Evolutionary conservation across 305 asterid genomes (phyloP), one percentile per base, ranked within the genome.

Genomic region (Fraxinus xanthoxyloides): DNA sequence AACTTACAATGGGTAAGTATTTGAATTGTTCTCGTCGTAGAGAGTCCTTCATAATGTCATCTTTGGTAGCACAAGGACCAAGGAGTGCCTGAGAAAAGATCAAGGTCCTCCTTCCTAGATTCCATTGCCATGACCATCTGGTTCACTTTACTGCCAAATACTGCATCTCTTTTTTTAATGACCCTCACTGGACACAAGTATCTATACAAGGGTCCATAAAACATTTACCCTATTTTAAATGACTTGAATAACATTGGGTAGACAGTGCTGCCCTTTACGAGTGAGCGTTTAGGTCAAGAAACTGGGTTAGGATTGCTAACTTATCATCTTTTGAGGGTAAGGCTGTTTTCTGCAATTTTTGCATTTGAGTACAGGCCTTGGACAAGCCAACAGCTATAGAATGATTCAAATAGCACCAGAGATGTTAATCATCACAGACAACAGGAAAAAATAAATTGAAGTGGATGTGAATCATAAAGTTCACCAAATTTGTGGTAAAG

Each of bases 1-100:
- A 96, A 96, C 81, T 38, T 91, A 79, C 97, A 92, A 79, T 91
- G 97, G 97, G 95, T 89, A 82, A 82, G 92, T 78, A 31, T 67
- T 72, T 35, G 80, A 86, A 73, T 67, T 34, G 46, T 76, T 77
- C 61, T 21, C 67, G 76, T n/a, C 1, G 31, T 46, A 31, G 70
- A 65, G 35, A 12, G 35, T 26, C 21, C 34, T 67, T 67, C 31
- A 28, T 10, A 10, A 5, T 67, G 74, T 28, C 74, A 67, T 28
- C 19, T 67, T 24, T 12, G 36, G 74, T 24, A 67, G 74, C 30
- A 67, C 36, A 26, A 26, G 36, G 74, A 67, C 36, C 74, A 67
- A 28, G 36, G 74, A 67, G 36, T 67, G 74, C 74, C 74, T 61
- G 21, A 67, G 74, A 67, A 67, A 67, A 67, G 34, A 28, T 26